Base-by-base conservation (phyloP, 495 filamentous ascomycete species). In the Platismatia glauca region DNA sequence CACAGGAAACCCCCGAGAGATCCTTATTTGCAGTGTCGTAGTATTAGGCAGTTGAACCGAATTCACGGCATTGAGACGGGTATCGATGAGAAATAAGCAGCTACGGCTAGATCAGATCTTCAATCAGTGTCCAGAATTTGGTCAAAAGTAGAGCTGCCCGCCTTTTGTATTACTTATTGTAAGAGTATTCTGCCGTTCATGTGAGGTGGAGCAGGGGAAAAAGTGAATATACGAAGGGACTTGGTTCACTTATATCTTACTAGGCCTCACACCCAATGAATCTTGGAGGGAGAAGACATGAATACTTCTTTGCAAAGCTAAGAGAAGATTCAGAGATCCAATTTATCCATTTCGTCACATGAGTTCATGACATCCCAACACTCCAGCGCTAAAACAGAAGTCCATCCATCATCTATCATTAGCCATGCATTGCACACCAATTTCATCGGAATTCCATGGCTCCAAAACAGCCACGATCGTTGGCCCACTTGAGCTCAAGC, bases 381-480 rank as follows among this genome's bases (percentile, higher is more conserved):
- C 64, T 63, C 60, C 64, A 64, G 33, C 57, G 61, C 55, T 67
- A 58, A 55, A 58, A 20, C 33, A 43, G 44, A 37, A 39, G 20
- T 27, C 46, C 46, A 50, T 50, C 43, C 60, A 61, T 67, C 29
- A 64, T 39, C 39, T 53, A 31, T 60, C 57, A 64, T 33, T 24
- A 35, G 55, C 38, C 56, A 50, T 50, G 58, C 34, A 61, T 58
- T 13, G n/a, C 39, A 39, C 38, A 37, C 15, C 11, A 50, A 39
- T 68, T 71, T 88, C 78, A 99, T 75, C 93, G 86, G 77, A 97
- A 97, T 75, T 99, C 95, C 75, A 96, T 82, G 65, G 91, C 89
- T 70, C 86, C 86, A 70, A 88, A 88, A 75, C 89, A 95, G 63
- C 93, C 92, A 72, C 75, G 81, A 71, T 96, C 89, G 44, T 86